Conservation (phyloP, 164 flowering plant genomes). For the Tinospora cordifolia region DNA sequence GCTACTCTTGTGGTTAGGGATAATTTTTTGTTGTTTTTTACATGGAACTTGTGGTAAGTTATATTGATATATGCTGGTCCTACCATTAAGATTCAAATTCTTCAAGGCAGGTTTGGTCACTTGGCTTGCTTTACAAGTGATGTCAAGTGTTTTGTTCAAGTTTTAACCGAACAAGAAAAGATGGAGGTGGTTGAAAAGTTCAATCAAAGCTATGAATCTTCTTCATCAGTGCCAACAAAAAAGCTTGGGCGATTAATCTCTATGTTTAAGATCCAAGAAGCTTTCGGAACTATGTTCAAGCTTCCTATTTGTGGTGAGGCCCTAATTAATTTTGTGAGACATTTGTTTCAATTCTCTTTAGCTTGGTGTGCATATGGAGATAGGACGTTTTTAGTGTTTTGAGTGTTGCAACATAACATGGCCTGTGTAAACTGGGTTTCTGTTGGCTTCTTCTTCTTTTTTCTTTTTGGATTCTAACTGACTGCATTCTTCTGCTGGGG, state of each 20-base stretch:
- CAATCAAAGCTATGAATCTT: conserved; percentile 25
- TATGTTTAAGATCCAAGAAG: conserved; percentile 46
- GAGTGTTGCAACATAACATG: too few species aligned
- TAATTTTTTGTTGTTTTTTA: too few species aligned
- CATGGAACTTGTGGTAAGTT: too few species aligned
- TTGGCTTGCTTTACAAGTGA: conserved; percentile 68
- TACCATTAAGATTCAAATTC: conserved; percentile 1
- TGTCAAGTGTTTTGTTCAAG: conserved; percentile 53
- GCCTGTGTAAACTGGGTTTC: too few species aligned
- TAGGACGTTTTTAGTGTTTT: too few species aligned
- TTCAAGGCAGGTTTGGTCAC: conserved; percentile 71
- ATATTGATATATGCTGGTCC: not conserved
- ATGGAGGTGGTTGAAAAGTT: conserved; percentile 38
- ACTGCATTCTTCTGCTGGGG: not conserved
- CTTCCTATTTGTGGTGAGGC: conserved; percentile 46
- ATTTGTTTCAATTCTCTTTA: not conserved
- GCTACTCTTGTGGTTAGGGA: too few species aligned
- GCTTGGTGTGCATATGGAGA: too few species aligned
- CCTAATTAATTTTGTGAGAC: not conserved
- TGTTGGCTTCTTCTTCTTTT: not conserved
- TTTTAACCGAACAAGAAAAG: conserved; percentile 39
- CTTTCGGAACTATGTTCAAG: conserved; percentile 36
- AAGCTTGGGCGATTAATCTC: conserved; percentile 51
- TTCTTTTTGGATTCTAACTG: not conserved
- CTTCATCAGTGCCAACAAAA: conserved; percentile 30